A percentile compares a stretch with the other conserved stretches of the same genome.
Conservation (phyloP, 2,329 filamentous ascomycete species). For the Stemphylium vesicarium region DNA sequence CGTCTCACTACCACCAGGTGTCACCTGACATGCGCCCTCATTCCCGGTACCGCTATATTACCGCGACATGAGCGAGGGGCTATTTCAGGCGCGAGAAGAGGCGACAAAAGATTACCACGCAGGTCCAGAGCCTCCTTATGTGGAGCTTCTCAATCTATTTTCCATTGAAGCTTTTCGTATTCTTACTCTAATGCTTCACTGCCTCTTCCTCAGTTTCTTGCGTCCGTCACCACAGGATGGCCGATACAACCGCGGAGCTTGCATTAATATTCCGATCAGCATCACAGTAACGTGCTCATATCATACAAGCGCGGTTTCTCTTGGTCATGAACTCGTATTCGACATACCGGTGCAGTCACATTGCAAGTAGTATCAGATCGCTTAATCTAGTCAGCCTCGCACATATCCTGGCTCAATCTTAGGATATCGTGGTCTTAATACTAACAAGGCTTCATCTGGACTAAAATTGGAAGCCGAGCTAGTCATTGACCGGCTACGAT, state of each 20-base stretch:
- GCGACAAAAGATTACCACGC: conserved; percentile 13
- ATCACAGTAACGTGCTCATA: conserved; percentile 1
- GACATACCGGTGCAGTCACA: conserved; percentile 8
- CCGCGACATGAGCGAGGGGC: conserved; percentile 17
- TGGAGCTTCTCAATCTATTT: conserved; percentile 32
- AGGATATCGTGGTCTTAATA: conserved; percentile 30
- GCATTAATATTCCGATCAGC: conserved; percentile 15
- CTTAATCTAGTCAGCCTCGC: conserved; percentile 31
- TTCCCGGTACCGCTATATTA: conserved; percentile 29
- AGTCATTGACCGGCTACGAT: conserved; percentile 18
- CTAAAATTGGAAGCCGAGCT: conserved; percentile 34
- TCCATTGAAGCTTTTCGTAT: conserved; percentile 44
- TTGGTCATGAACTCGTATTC: conserved; percentile 29
- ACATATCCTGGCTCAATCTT: conserved; percentile 21
- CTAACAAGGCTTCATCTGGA: conserved; percentile 18
- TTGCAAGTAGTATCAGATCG: conserved; percentile 19
- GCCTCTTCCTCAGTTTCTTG: conserved; percentile 14
- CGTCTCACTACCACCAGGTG: conserved; percentile 1
- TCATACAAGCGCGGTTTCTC: conserved; percentile 4
- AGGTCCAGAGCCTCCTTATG: conserved; percentile 27
- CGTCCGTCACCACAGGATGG: conserved; percentile 9
- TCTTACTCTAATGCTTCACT: conserved; percentile 31
- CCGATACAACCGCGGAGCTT: conserved; percentile 1
- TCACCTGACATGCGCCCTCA: conserved; percentile 38
- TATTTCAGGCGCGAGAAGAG: conserved; percentile 36